phyloP scores from a whole-genome alignment of 2,329 filamentous ascomycete species.

The Calonectria honghensis region DNA sequence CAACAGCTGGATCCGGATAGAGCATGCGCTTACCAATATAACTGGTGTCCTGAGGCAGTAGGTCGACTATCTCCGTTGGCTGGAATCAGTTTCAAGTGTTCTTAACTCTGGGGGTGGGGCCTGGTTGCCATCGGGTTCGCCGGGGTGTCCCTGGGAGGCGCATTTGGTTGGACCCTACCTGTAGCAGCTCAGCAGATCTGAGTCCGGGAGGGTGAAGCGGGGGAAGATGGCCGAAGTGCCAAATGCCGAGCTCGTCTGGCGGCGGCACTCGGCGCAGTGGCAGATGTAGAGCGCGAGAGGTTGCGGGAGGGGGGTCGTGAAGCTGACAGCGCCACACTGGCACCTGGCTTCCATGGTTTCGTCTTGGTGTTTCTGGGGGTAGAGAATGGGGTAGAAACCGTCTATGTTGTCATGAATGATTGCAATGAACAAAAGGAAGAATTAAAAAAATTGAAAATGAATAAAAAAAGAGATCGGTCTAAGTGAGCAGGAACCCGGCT shows the following conservation, averaged over 20 bases:
- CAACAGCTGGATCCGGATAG: not conserved
- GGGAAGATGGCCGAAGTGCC: slow-evolving; percentile 83
- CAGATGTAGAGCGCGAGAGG: slow-evolving; percentile 82
- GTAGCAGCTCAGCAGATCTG: slow-evolving; percentile 71
- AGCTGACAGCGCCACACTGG: slow-evolving; percentile 78
- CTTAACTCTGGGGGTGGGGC: slow-evolving; percentile 14
- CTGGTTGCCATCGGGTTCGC: not conserved
- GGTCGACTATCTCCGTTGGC: slow-evolving; percentile 66
- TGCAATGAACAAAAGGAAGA: not conserved
- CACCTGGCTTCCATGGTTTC: slow-evolving; percentile 75
- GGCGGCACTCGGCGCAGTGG: slow-evolving; percentile 80
- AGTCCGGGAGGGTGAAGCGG: slow-evolving; percentile 74
- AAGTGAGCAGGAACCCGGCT: slow-evolving; percentile 6
- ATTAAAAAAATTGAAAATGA: not conserved
- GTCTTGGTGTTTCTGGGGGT: not conserved
- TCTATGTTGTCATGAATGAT: slow-evolving; percentile 10
- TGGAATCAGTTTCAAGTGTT: slow-evolving; percentile 30
- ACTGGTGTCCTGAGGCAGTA: slow-evolving; percentile 72
- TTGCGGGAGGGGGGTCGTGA: slow-evolving; percentile 75
- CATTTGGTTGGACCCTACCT: slow-evolving; percentile 56
- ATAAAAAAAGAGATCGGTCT: not conserved
- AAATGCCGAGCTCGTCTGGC: slow-evolving; percentile 80
- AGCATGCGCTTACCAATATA: slow-evolving; percentile 71
- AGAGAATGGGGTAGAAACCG: not conserved
- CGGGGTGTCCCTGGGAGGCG: not conserved